Percentiles rank a stretch among this genome's conserved stretches.
Evolutionary conservation across 345 rosid species (phyloP).

Genomic region (Cardamine occulta): DNA sequence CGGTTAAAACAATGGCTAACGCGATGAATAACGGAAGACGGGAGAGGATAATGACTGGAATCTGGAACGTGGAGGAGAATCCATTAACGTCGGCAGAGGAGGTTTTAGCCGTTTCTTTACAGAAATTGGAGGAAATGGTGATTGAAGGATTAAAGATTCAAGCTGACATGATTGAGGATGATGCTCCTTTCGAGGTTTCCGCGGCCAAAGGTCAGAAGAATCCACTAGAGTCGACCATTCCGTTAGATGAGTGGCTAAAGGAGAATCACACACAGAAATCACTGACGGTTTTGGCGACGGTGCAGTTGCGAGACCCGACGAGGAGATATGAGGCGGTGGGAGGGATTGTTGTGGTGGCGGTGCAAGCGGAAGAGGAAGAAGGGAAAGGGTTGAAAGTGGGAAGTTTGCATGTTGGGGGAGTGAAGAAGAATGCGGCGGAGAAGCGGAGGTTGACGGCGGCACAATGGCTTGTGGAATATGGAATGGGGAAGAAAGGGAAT

Average conservation of each 20-base stretch:
- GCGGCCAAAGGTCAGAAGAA: constrained; percentile 53
- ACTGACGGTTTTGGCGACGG: constrained; percentile 54
- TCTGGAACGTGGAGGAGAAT: constrained; percentile 75
- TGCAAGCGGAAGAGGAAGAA: constrained; percentile 53
- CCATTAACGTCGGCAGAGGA: constrained; percentile 65
- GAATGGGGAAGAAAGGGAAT: constrained; percentile 66
- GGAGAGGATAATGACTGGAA: constrained; percentile 81
- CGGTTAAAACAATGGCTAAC: constrained; percentile 74
- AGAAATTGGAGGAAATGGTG: constrained; percentile 81
- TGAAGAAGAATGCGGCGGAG: constrained; percentile 67
- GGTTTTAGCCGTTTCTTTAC: constrained; percentile 71
- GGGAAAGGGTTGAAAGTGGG: constrained; percentile 62
- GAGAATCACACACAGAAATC: constrained; percentile 46
- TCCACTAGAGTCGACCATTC: constrained; percentile 59
- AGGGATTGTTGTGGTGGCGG: constrained; percentile 62
- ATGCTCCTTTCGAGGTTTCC: constrained; percentile 76
- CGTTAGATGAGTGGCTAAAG: constrained; percentile 74
- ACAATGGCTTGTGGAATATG: constrained; percentile 85
- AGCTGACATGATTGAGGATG: constrained; percentile 83
- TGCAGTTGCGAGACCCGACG: constrained; percentile 84
- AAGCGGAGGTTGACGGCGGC: constrained; percentile 78
- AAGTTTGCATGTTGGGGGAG: constrained; percentile 76
- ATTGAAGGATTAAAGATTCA: constrained; percentile 84
- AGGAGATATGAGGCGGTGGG: constrained; percentile 92
- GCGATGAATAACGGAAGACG: constrained; percentile 75